Conservation (phyloP, 495 filamentous ascomycete genomes). For the Aspergillus affinis region DNA sequence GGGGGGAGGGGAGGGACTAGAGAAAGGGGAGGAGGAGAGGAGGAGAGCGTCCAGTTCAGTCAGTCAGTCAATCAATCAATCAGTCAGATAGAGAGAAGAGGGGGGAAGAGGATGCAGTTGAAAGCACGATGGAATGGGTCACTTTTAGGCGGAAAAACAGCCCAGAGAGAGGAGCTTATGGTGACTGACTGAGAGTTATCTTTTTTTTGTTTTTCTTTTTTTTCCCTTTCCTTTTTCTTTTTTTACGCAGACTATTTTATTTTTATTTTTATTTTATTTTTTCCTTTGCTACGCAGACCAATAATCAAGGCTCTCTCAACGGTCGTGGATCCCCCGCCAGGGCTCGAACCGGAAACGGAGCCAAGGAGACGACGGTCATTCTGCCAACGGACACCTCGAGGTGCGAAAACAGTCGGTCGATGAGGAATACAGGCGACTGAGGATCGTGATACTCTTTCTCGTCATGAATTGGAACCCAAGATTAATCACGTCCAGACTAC, state of each 20-base stretch:
- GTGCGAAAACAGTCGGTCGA: slow-evolving; percentile 16
- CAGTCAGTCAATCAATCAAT: neutral
- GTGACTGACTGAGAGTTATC: slow-evolving; percentile 8
- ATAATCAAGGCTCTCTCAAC: slow-evolving; percentile 22
- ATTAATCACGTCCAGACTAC: too few relatives aligned
- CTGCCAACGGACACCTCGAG: slow-evolving; percentile 18
- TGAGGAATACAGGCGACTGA: too few relatives aligned
- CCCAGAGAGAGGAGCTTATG: slow-evolving; percentile 18
- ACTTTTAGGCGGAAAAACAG: slow-evolving; percentile 23
- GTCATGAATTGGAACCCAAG: too few relatives aligned
- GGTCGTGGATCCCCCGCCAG: slow-evolving; percentile 42
- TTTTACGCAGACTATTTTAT: slow-evolving; percentile 15
- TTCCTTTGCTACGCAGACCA: slow-evolving; percentile 14
- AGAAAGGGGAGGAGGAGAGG: slow-evolving; percentile 25
- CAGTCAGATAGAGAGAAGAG: slow-evolving; percentile 12
- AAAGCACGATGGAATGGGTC: slow-evolving; percentile 8
- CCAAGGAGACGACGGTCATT: slow-evolving; percentile 20
- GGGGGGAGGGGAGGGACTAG: slow-evolving; percentile 19
- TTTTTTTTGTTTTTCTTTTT: slow-evolving; percentile 12
- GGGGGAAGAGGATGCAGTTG: slow-evolving; percentile 6
- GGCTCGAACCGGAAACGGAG: slow-evolving; percentile 43
- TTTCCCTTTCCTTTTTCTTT: slow-evolving; percentile 19
- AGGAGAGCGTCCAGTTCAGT: slow-evolving; percentile 7
- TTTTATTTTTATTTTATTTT: slow-evolving; percentile 12
- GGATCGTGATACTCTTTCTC: too few relatives aligned